Conservation (phyloP, 495 filamentous ascomycete species). For the Penicillium angulare region DNA sequence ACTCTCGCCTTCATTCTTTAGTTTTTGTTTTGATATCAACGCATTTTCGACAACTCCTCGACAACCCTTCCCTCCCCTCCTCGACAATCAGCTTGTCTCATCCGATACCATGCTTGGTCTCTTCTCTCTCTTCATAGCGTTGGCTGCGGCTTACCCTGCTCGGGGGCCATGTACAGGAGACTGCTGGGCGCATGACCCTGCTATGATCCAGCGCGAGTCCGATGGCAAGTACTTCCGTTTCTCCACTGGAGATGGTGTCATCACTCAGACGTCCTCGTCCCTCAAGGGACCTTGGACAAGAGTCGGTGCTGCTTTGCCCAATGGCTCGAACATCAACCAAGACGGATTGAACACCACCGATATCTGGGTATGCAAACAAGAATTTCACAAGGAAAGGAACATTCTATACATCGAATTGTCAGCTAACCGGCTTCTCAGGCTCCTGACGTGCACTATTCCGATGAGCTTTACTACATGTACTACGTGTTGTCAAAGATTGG, state of each 20-base stretch:
- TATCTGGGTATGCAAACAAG: conserved; percentile 53
- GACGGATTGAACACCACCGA: conserved; percentile 47
- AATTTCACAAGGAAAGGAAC: not conserved
- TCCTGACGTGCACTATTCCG: conserved; percentile 60
- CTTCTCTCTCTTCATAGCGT: conserved; percentile 20
- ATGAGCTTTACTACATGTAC: conserved; percentile 65
- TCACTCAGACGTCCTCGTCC: conserved; percentile 54
- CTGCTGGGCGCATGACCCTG: conserved; percentile 64
- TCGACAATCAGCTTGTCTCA: not conserved
- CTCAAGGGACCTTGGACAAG: conserved; percentile 66
- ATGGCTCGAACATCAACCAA: conserved; percentile 55
- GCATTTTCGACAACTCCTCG: conserved; percentile 2
- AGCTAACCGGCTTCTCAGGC: conserved; percentile 47
- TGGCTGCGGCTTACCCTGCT: conserved; percentile 44
- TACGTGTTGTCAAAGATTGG: conserved; percentile 68
- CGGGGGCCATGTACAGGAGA: conserved; percentile 57
- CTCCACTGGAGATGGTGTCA: conserved; percentile 60
- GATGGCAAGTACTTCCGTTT: conserved; percentile 76
- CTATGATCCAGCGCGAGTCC: conserved; percentile 57
- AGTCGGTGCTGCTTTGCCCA: conserved; percentile 54
- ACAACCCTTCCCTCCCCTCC: conserved; percentile 2
- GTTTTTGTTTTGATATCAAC: not conserved
- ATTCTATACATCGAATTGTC: no score
- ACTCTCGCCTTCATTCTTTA: conserved; percentile 1
- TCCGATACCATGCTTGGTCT: conserved; percentile 21